Conservation (phyloP, 306 rosid genomes). For the Astragalus glycyphyllos region DNA sequence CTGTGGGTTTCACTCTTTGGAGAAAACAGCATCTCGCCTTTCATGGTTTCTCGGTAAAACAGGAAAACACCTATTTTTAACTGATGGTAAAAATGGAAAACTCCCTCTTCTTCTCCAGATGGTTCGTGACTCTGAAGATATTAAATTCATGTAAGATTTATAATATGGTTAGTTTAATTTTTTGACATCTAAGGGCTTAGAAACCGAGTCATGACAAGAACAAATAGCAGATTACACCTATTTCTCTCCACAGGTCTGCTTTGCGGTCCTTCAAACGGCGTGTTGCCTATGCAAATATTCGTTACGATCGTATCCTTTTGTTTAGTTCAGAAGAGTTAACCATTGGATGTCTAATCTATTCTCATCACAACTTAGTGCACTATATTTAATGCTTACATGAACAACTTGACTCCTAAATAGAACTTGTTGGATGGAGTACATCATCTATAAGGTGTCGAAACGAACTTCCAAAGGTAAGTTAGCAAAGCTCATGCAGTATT, state of each 20-base stretch:
- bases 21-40: slow-evolving; percentile 62
- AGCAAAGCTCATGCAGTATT: slow-evolving; percentile 21
- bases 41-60: slow-evolving; percentile 74
- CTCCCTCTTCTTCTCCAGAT: slow-evolving; percentile 90
- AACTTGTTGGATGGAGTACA: slow-evolving; percentile 95
- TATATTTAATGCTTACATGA: slow-evolving; percentile 29
- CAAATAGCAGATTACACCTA: slow-evolving; percentile 13
- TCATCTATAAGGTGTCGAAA: slow-evolving; percentile 75
- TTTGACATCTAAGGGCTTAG: slow-evolving; percentile 2
- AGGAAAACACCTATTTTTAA: slow-evolving; percentile 76
- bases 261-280: slow-evolving; percentile 78
- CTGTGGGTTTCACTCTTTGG: slow-evolving; percentile 69
- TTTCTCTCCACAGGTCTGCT: slow-evolving; percentile 72
- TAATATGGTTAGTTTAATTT: slow-evolving; percentile 16
- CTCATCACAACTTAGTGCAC: slow-evolving; percentile 3
- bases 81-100: slow-evolving; percentile 65
- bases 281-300: slow-evolving; percentile 81
- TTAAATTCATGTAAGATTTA: slow-evolving; percentile 72
- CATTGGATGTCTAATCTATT: neutral
- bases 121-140: slow-evolving; percentile 71
- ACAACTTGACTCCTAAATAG: slow-evolving; percentile 68
- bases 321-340: slow-evolving; percentile 4
- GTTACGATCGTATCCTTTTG: slow-evolving; percentile 78
- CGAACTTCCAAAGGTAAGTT: slow-evolving; percentile 84
- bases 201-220: slow-evolving; percentile 25